Evolutionary conservation across 768 basidiomycete species (phyloP).

Genomic region (Mycena amicta): DNA sequence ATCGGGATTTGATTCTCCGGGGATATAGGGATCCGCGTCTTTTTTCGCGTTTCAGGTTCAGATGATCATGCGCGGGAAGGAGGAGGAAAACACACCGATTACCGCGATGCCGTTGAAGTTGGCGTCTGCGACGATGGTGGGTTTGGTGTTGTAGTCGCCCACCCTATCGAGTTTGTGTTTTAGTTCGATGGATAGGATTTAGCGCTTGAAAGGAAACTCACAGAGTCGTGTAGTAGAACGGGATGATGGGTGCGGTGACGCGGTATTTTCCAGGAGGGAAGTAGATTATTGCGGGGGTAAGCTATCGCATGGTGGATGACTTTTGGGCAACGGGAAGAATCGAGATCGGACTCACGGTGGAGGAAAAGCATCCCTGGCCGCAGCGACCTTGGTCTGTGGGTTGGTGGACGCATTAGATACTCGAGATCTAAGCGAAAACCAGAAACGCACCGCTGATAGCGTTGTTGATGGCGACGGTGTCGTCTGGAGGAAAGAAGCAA

Average conservation of each 20-base stretch:
- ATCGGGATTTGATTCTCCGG: neutral
- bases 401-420: neutral
- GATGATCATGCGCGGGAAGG: neutral
- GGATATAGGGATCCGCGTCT: slow-evolving; percentile 16
- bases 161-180: neutral
- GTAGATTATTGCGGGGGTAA: slow-evolving; percentile 11
- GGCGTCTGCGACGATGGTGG: slow-evolving; percentile 23
- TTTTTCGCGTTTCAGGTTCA: neutral
- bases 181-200: neutral
- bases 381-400: neutral
- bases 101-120: slow-evolving; percentile 35
- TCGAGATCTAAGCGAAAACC: neutral
- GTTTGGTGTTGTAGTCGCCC: neutral
- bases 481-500: too few relatives aligned
- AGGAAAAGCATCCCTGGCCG: slow-evolving; percentile 8
- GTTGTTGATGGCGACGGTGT: slow-evolving; percentile 11
- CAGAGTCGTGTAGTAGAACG: slow-evolving; percentile 13
- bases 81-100: slow-evolving; percentile 28
- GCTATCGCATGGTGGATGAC: neutral
- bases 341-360: neutral
- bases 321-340: neutral
- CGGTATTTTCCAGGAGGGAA: slow-evolving; percentile 11
- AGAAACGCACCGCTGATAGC: slow-evolving; percentile 5
- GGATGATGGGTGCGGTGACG: slow-evolving; percentile 5
- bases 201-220: neutral